phyloP scores from a whole-genome alignment of 805 yeast genomes.

The Clavispora santaluciae region DNA sequence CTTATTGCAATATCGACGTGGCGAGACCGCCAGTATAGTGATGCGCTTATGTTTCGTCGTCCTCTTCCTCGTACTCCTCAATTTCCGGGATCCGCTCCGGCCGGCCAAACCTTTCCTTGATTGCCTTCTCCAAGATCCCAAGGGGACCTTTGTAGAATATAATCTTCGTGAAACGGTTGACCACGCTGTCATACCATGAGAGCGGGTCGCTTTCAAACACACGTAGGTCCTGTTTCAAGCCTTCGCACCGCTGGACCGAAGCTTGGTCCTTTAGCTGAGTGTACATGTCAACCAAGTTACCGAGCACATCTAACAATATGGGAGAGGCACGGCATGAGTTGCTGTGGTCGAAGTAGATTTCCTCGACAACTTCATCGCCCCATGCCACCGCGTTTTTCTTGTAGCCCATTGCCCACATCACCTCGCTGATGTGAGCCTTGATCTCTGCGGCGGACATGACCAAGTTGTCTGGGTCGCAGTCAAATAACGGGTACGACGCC shows the following conservation, averaged over 20 bases:
- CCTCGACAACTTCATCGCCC: constrained; percentile 39
- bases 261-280: constrained; percentile 17
- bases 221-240: constrained; percentile 20
- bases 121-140: constrained; percentile 37
- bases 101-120: constrained; percentile 35
- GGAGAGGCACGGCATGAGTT: constrained; percentile 23
- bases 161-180: constrained; percentile 32
- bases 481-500: constrained; percentile 30
- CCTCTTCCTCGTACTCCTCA: constrained; percentile 41
- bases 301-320: constrained; percentile 26
- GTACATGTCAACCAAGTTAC: constrained; percentile 33
- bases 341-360: constrained; percentile 27
- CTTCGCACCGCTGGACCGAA: constrained; percentile 24
- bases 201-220: constrained; percentile 22
- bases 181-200: constrained; percentile 31
- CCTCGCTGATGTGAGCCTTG: constrained; percentile 37
- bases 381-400: constrained; percentile 36
- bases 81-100: constrained; percentile 30
- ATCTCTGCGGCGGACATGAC: constrained; percentile 25
- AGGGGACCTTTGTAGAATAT: constrained; percentile 39
- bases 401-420: constrained; percentile 38
- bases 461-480: constrained; percentile 29
- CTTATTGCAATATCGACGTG: no score
- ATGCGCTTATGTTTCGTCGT: constrained; percentile 19
- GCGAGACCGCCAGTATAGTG: no score